Conservation (phyloP, 768 basidiomycete genomes). For the Pleurotus salmoneostramineus region DNA sequence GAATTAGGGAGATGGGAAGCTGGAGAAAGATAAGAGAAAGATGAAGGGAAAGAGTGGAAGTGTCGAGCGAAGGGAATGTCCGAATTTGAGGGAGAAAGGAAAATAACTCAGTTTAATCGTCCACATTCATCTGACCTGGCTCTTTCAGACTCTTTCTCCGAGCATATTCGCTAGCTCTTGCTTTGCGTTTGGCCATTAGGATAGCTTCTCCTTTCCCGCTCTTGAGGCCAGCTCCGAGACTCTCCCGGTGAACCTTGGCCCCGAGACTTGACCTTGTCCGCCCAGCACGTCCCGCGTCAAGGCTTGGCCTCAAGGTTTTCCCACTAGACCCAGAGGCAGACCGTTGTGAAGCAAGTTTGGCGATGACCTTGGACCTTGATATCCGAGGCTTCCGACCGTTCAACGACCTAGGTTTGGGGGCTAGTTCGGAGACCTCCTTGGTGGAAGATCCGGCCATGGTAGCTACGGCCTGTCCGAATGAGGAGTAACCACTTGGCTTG, state of each 20-base stretch:
- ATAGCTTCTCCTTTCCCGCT: slow-evolving; percentile 29
- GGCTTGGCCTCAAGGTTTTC: slow-evolving; percentile 22
- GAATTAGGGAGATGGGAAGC: background rate
- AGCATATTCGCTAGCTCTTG: slow-evolving; percentile 73
- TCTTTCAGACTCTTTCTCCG: slow-evolving; percentile 43
- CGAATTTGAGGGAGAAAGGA: background rate
- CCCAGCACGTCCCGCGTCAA: slow-evolving; percentile 11
- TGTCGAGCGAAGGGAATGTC: background rate
- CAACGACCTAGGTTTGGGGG: slow-evolving; percentile 20
- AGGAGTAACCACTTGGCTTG: slow-evolving; percentile 20
- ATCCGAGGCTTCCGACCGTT: slow-evolving; percentile 68
- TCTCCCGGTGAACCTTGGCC: slow-evolving; percentile 28
- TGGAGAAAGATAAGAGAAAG: background rate
- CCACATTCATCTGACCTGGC: slow-evolving; percentile 2
- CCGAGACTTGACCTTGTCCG: slow-evolving; percentile 52
- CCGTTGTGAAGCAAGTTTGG: slow-evolving; percentile 70
- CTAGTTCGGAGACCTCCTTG: background rate
- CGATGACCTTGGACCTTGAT: slow-evolving; percentile 78
- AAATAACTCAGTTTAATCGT: background rate
- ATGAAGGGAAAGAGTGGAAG: background rate
- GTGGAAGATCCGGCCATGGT: background rate
- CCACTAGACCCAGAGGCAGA: slow-evolving; percentile 33
- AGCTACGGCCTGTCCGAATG: background rate
- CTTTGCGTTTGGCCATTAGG: slow-evolving; percentile 65
- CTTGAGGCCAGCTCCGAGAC: slow-evolving; percentile 20